These are phyloP conservation scores for Saitozyma podzolica DNA, from an alignment of 768 basidiomycete genomes.

Conservation along the genomic window DNA sequence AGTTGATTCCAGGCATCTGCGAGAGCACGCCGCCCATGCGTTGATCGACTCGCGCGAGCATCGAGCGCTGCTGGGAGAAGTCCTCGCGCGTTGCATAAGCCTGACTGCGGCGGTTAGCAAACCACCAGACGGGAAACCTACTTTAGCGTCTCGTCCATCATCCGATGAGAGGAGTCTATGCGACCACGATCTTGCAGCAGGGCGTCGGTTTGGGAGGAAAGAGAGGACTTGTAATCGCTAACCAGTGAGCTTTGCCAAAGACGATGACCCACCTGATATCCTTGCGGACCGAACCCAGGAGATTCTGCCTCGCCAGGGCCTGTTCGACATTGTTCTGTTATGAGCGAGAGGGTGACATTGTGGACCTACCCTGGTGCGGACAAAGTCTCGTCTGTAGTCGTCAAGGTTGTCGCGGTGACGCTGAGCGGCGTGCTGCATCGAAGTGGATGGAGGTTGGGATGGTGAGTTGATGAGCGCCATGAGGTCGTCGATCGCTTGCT, in stretches of 20 bases:
- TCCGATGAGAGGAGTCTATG: conserved; percentile 89
- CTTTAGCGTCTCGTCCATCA: conserved; percentile 91
- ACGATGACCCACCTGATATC: conserved; percentile 78
- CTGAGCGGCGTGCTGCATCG: conserved; percentile 84
- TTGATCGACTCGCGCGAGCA: conserved; percentile 74
- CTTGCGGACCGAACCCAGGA: conserved; percentile 85
- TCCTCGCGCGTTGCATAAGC: conserved; percentile 95
- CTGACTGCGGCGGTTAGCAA: conserved; percentile 62
- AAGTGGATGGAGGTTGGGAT: conserved; percentile 70
- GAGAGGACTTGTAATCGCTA: conserved; percentile 75
- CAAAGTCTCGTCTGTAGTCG: conserved; percentile 81
- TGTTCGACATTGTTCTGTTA: conserved; percentile 66
- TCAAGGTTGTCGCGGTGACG: conserved; percentile 85
- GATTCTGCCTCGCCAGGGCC: conserved; percentile 80
- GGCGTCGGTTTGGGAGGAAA: conserved; percentile 72
- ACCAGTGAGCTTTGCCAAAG: not conserved
- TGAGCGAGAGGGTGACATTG: not conserved
- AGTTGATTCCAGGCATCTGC: conserved; percentile 92
- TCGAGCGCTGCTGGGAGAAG: conserved; percentile 76
- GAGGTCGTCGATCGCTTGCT: conserved; percentile 82
- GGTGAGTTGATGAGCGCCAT: conserved; percentile 64
- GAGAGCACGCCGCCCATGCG: conserved; percentile 79
- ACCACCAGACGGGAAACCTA: conserved; percentile 54
- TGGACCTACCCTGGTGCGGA: conserved; percentile 72
- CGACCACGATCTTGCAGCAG: conserved; percentile 81